Evolutionary conservation across 2,329 filamentous ascomycete species (phyloP).

Genomic region (Penicillium sp.): DNA sequence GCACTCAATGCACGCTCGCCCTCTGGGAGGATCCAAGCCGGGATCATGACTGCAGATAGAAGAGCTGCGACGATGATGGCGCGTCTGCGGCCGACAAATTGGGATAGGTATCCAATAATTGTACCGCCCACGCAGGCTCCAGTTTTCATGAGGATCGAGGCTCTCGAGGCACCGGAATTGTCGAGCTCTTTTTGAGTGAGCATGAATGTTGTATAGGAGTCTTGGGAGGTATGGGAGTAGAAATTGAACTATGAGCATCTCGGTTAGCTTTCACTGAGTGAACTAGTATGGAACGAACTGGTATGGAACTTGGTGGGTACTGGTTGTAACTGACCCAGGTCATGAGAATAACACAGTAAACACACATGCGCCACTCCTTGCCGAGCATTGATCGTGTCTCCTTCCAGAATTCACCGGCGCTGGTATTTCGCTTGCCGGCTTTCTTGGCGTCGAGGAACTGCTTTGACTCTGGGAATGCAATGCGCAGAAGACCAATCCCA

Average conservation of each 20-base stretch:
- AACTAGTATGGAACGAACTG: no score
- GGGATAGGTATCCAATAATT: slow-evolving; percentile 37
- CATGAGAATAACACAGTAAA: no score
- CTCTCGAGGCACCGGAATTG: slow-evolving; percentile 34
- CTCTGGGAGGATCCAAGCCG: slow-evolving; percentile 33
- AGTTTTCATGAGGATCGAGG: slow-evolving; percentile 35
- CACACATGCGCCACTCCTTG: no score
- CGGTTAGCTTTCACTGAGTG: no score
- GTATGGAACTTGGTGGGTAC: no score
- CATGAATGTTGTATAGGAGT: slow-evolving; percentile 45
- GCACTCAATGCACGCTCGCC: slow-evolving; percentile 30
- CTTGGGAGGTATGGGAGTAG: slow-evolving; percentile 38
- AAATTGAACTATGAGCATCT: slow-evolving; percentile 28
- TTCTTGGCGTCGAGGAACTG: no score
- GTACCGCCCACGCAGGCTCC: slow-evolving; percentile 38
- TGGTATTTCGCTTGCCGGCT: no score
- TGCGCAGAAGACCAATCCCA: no score
- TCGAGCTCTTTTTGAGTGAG: slow-evolving; percentile 34
- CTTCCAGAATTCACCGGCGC: no score
- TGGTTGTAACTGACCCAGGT: no score
- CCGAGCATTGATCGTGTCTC: no score
- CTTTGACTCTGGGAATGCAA: no score
- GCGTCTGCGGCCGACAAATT: slow-evolving; percentile 37
- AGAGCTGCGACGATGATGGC: slow-evolving; percentile 37
- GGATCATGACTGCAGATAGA: slow-evolving; percentile 32